Base-by-base conservation (phyloP, 805 yeast genomes). In the Jamesozyma piceae region DNA sequence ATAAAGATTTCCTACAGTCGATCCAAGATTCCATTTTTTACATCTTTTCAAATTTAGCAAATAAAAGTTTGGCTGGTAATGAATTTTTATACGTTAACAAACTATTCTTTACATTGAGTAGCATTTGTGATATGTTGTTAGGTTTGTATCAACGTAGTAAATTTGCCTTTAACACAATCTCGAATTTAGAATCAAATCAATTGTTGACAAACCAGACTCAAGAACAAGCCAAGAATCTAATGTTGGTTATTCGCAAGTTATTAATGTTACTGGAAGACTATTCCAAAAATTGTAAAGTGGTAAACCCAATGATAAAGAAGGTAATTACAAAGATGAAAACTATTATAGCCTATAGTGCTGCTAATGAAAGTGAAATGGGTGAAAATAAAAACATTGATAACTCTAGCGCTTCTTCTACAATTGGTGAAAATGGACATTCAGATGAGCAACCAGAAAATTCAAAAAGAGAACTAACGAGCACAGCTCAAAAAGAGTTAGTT, bases 11-110 rank as follows among this genome's bases (percentile, higher is more conserved):
- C 36, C 42, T 59, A 30, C 53, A 55, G 35, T 33, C 55, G 18
- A 36, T 51, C 3, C 61, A 58, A 39, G 62, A 55, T 37, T 51
- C 60, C 15, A 43, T 59, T n/a, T 57, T 59, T 40, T 59, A 46
- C 43, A 50, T 57, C 9, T 59, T 59, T 39, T 59, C 63, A 5
- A 57, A 57, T 35, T 46, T 59, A 33, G 63, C 63, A 15, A 57
- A 54, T 37, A 46, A 52, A 34, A 56, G 50, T 40, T 54, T 57
- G 44, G 58, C 59, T 10, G 63, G 62, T 37, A 50, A 53, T 47
- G 63, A 59, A 45, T 59, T 58, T 33, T 41, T 55, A 22, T 58
- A 53, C 32, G 49, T 54, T n/a, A 58, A 54, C 35, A 54, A 50
- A 39, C 52, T 59, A n/a, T 58, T 57, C 30, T 31, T 38, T 11